Percentiles rank a stretch among this genome's conserved stretches.
phyloP scores from a whole-genome alignment of 2,329 filamentous ascomycete genomes.

The Meredithiella fracta region DNA sequence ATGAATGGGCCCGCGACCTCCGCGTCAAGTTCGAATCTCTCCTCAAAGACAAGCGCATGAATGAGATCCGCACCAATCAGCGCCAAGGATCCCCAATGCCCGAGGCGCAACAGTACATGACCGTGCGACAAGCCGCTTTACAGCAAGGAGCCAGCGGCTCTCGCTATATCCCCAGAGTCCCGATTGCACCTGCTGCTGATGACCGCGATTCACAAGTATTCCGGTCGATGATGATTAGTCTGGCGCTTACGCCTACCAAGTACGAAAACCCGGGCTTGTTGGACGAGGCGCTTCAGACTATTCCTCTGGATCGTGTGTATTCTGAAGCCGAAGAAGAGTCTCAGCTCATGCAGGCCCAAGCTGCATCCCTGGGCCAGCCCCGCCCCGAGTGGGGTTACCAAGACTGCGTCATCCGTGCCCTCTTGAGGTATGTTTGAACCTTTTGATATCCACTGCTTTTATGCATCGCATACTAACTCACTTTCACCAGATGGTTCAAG shows the following conservation, averaged over 20 bases:
- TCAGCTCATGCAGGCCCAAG: slow-evolving; percentile 73
- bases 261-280: slow-evolving; percentile 93
- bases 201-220: slow-evolving; percentile 59
- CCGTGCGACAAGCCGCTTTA: slow-evolving; percentile 15
- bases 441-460: background rate
- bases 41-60: slow-evolving; percentile 72
- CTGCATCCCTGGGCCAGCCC: slow-evolving; percentile 68
- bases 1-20: slow-evolving; percentile 63
- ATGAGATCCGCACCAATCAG: slow-evolving; percentile 41
- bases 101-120: slow-evolving; percentile 17
- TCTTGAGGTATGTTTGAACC: slow-evolving; percentile 49
- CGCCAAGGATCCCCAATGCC: slow-evolving; percentile 42
- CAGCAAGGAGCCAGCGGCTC: slow-evolving; percentile 29
- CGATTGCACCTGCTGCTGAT: slow-evolving; percentile 50
- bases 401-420: slow-evolving; percentile 80
- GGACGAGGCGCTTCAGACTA: slow-evolving; percentile 74
- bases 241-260: slow-evolving; percentile 77
- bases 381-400: slow-evolving; percentile 92
- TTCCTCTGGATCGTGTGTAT: slow-evolving; percentile 84
- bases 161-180: slow-evolving; percentile 38
- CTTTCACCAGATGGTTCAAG: slow-evolving; percentile 59
- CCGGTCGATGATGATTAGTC: slow-evolving; percentile 63
- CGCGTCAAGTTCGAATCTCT: slow-evolving; percentile 74
- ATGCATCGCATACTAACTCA: slow-evolving; percentile 16
- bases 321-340: slow-evolving; percentile 85